Base-by-base conservation (phyloP, 2,329 filamentous ascomycete species). In the Colletotrichum tamarilloi region DNA sequence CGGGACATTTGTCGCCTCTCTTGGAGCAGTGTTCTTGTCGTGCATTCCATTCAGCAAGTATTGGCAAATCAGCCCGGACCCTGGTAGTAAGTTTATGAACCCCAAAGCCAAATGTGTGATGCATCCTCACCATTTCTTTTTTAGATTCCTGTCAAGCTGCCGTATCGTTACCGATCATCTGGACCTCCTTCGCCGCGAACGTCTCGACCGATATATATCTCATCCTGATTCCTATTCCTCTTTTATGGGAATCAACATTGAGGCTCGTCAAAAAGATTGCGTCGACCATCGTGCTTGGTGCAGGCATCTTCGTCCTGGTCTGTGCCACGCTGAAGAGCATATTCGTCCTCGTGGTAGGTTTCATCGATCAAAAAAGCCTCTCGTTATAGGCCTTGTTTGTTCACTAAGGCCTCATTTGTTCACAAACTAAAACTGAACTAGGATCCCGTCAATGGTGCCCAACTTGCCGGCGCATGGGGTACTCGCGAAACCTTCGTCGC, bases 51-150 rank as follows among this genome's bases (percentile, higher is more conserved):
- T 91, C 66, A 75, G 81, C 30, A 84, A 84, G 52, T 88, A 89
- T 76, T 92, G 89, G 89, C 88, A 91, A 78, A 90, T 92, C 62
- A 81, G 86, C 65, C 90, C 90, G 0, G 79, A 91, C 35, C 89
- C 89, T 0, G 88, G 89, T 12, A 85, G 87, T 88, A 77, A 76
- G 86, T 82, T 16, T 11, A 8, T 6, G 8, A 1, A 30, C 4
- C 4, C 16, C 5, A 55, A 35, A 16, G 5, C 38, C 22, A n/a
- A 19, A 26, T 11, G 8, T 42, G 5, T 30, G 7, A 19, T 11
- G 1, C 8, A 9, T 19, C 5, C 70, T 67, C 68, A 71, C 38
- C 14, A 28, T 8, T 46, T 68, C 22, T 62, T 67, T 59, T 74
- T n/a, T n/a, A 85, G 85, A 86, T 72, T 77, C 79, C 58, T 88